Evolutionary conservation across 2,329 filamentous ascomycete genomes (phyloP).

Genomic region (Monosporascus cannonballus): DNA sequence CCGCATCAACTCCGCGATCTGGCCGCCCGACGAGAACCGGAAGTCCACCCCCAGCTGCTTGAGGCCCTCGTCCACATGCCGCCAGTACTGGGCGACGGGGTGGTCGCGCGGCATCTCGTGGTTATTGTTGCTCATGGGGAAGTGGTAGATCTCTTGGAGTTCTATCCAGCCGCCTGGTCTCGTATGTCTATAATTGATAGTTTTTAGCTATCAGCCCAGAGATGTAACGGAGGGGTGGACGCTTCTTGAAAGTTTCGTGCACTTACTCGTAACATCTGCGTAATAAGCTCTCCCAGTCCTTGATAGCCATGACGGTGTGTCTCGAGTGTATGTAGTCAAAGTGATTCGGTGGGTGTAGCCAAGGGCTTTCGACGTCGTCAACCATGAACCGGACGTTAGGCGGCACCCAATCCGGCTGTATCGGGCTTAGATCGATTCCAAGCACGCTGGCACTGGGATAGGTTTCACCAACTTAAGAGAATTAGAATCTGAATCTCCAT

Average conservation of each 20-base stretch:
- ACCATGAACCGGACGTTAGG: conserved; percentile 37
- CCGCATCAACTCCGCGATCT: conserved; percentile 38
- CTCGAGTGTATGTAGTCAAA: conserved; percentile 59
- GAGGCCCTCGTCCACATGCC: conserved; percentile 37
- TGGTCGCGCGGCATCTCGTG: conserved; percentile 30
- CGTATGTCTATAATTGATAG: conserved; percentile 33
- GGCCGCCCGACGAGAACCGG: conserved; percentile 34
- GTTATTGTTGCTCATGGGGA: conserved; percentile 37
- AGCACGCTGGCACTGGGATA: conserved; percentile 32
- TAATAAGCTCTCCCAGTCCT: conserved; percentile 47
- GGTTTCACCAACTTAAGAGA: conserved; percentile 27
- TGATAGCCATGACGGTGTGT: conserved; percentile 49
- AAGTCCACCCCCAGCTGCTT: conserved; percentile 40
- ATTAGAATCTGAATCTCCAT: neutral
- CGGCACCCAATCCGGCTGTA: conserved; percentile 33
- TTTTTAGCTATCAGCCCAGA: neutral
- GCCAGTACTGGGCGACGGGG: conserved; percentile 41
- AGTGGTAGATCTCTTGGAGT: conserved; percentile 47
- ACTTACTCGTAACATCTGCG: conserved; percentile 39
- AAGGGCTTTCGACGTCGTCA: conserved; percentile 51
- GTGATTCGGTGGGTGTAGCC: conserved; percentile 46
- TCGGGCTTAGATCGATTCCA: conserved; percentile 34
- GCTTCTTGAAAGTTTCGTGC: neutral
- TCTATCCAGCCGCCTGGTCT: conserved; percentile 51
- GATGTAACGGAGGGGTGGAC: neutral